Conservation (phyloP, 805 yeast species). For the Metschnikowia arizonensis region DNA sequence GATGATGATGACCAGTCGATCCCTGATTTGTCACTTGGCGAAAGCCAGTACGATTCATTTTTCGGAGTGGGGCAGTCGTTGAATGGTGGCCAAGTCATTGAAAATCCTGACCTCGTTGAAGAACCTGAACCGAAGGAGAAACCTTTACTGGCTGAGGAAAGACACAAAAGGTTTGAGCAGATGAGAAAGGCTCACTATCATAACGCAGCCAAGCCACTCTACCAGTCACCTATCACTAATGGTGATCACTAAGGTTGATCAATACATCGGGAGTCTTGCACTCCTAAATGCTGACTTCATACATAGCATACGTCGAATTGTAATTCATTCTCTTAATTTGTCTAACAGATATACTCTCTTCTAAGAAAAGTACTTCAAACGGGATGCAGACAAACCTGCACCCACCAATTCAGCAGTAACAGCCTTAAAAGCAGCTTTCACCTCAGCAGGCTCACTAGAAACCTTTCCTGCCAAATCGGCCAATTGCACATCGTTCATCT, state of each 20-base stretch:
- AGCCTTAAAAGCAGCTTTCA: slow-evolving; percentile 57
- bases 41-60: slow-evolving; percentile 43
- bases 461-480: slow-evolving; percentile 69
- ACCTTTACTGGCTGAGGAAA: slow-evolving; percentile 50
- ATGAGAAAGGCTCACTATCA: slow-evolving; percentile 79
- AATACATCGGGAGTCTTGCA: no score
- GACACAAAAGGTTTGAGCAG: slow-evolving; percentile 67
- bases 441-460: slow-evolving; percentile 49
- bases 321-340: background rate
- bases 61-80: slow-evolving; percentile 26
- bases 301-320: no score
- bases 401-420: slow-evolving; percentile 51
- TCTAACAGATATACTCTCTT: background rate
- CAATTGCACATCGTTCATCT: slow-evolving; percentile 75
- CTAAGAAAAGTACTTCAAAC: slow-evolving; percentile 49
- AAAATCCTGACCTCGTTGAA: slow-evolving; percentile 24
- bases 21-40: slow-evolving; percentile 55
- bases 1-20: no score
- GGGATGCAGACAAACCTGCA: slow-evolving; percentile 50
- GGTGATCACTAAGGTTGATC: no score
- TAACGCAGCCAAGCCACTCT: slow-evolving; percentile 47
- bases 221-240: no score
- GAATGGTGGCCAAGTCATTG: slow-evolving; percentile 41
- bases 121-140: slow-evolving; percentile 31
- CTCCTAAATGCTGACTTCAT: no score